Evolutionary conservation across 345 rosid species (phyloP), one percentile per base, ranked within the genome.

Genomic region (Populus alba): DNA sequence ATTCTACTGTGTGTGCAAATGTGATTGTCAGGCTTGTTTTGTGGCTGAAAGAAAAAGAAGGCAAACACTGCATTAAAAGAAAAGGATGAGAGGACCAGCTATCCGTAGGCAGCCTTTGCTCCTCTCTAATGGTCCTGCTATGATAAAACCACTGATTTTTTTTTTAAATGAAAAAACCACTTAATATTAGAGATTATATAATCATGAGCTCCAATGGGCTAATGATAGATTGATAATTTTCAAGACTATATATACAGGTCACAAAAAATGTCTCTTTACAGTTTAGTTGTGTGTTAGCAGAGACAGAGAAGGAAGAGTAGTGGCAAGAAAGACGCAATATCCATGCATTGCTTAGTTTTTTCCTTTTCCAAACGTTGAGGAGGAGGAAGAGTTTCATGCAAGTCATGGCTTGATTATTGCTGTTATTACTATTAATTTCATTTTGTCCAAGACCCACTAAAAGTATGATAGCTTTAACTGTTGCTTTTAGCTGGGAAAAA

Each of bases 1-100:
- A 4, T 33, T 33, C 37, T 33, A 4, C 37, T 68, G 37, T 1
- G 69, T 23, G 31, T 11, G 6, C 57, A 39, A 16, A 27, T 37
- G 15, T 72, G 68, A 67, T 22, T 55, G 61, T 22, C 63, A 70
- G 71, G 45, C 41, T 33, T 15, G 11, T 55, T 79, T 8, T 79
- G 86, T 79, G 85, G 83, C 69, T 77, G 29, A 22, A 39, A 74
- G 25, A 33, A 53, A 73, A 81, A 79, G 71, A 68, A 25, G 45
- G 23, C 55, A 41, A 75, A 63, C 45, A 16, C 6, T 66, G 75
- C 78, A 59, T 77, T 76, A 33, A 82, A 82, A 62, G 51, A 66
- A 71, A 37, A 70, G n/a, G 27, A 33, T 33, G 67, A 12, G 74
- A 72, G 87, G 81, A 76, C 81, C 78, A 83, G 72, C 81, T 76